phyloP scores from a whole-genome alignment of 352 stramenopile species.

The Phytophthora pini region DNA sequence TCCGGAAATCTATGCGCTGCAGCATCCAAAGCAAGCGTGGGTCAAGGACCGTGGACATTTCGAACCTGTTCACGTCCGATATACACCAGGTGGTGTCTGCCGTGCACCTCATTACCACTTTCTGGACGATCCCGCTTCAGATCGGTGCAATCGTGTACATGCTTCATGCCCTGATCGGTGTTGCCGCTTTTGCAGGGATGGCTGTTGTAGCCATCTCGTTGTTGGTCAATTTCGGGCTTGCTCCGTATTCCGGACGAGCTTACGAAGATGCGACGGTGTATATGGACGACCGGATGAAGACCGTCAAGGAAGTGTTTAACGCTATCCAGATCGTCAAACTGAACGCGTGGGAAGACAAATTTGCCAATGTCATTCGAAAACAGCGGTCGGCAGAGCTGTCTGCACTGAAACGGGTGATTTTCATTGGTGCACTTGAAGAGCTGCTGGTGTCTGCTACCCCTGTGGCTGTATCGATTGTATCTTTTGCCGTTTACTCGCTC shows the following conservation, averaged over 20 bases:
- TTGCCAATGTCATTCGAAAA: constrained; percentile 77
- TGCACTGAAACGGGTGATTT: constrained; percentile 55
- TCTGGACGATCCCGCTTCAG: constrained; percentile 57
- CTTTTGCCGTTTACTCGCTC: constrained; percentile 57
- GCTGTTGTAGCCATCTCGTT: constrained; percentile 38
- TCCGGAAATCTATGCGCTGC: constrained; percentile 44
- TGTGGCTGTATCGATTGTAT: constrained; percentile 48
- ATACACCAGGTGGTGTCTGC: constrained; percentile 57
- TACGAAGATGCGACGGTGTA: constrained; percentile 82
- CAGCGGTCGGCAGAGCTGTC: constrained; percentile 85
- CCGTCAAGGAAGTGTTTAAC: constrained; percentile 91
- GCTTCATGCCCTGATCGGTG: constrained; percentile 45
- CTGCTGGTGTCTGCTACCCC: constrained; percentile 25
- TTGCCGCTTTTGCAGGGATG: constrained; percentile 52
- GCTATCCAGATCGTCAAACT: constrained; percentile 97
- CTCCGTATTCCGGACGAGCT: constrained; percentile 46
- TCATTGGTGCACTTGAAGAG: constrained; percentile 59
- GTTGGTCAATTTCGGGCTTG: constrained; percentile 56
- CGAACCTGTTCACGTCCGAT: constrained; percentile 94
- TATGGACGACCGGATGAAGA: constrained; percentile 90
- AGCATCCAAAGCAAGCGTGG: constrained; percentile 28
- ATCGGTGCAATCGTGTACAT: constrained; percentile 41
- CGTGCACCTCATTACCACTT: constrained; percentile 43
- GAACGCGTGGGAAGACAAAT: constrained; percentile 90
- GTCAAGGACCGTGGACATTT: constrained; percentile 63